Evolutionary conservation across 345 rosid genomes (phyloP), one percentile per base, ranked within the genome.

Genomic region (Sapria himalayana): DNA sequence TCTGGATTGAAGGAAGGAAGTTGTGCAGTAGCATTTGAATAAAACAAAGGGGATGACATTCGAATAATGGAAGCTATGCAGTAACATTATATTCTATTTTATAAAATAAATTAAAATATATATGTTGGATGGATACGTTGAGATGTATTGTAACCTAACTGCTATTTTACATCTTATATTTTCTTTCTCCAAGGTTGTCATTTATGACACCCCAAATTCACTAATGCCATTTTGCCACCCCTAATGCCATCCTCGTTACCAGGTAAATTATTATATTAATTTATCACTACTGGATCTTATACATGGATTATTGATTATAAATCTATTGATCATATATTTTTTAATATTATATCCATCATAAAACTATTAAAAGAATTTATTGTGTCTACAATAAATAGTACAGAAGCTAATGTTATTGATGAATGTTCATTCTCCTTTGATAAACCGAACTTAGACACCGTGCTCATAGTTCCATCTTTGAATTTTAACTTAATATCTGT

Each of bases 251-350:
- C n/a, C n/a, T n/a, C n/a, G 10, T 29, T 22, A 33, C 10, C 11
- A 54, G 14, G 33, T 46, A 46, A 15, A 12, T 5, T 16, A 0
- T 4, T 22, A 15, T 8, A 6, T 22, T 15, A 35, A 0, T n/a
- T 41, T 23, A 10, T 7, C 3, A 3, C 22, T 23, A 15, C 5
- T 33, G 16, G 15, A 33, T 33, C 5, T 13, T 34, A 1, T 34
- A 9, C 22, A 34, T 46, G 41, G 15, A 33, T 22, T 22, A 34
- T 34, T 33, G 22, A 46, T 46, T 32, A 2, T 8, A 9, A 33
- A 21, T 34, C 41, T 19, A 46, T 15, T 32, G 11, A 46, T 46
- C 50, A 46, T 22, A 46, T 46, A 9, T 33, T 13, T 1, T 34
- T 16, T 15, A 1, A 22, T 0, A 7, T 0, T 33, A 0, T 34